Conservation (phyloP, 495 filamentous ascomycete genomes). For the Thermochaetoides thermophila region DNA sequence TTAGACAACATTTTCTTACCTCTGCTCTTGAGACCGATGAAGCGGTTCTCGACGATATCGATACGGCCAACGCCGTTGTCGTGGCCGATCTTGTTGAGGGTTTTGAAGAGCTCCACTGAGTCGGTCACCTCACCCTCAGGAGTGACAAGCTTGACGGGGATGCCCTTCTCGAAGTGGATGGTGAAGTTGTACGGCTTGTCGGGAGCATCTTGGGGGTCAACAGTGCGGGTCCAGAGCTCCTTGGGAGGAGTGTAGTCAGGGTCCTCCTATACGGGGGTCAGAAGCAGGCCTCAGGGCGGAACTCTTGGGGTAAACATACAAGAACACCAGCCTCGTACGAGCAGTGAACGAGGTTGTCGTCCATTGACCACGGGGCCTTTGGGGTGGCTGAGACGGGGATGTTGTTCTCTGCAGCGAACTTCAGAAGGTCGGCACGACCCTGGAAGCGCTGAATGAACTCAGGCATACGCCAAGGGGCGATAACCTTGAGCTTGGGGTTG, state of each 20-base stretch:
- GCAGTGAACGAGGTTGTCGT: conserved; percentile 87
- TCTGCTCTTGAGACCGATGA: conserved; percentile 56
- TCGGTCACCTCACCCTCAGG: conserved; percentile 53
- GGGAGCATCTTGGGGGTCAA: conserved; percentile 62
- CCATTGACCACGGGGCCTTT: conserved; percentile 77
- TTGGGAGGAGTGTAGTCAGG: conserved; percentile 47
- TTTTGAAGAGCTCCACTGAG: conserved; percentile 63
- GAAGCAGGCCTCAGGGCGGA: too few species aligned
- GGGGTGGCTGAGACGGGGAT: conserved; percentile 74
- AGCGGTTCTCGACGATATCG: conserved; percentile 66
- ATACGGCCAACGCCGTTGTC: conserved; percentile 71
- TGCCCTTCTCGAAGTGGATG: conserved; percentile 70
- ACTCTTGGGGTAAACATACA: too few species aligned
- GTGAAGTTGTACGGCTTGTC: conserved; percentile 64
- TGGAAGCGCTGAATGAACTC: conserved; percentile 71
- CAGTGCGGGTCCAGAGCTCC: conserved; percentile 77
- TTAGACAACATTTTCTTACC: too few species aligned
- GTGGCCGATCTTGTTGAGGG: conserved; percentile 63
- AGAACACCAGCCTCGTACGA: conserved; percentile 75
- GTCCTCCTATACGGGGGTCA: conserved; percentile 39
- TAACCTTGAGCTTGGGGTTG: conserved; percentile 66
- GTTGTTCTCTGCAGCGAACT: conserved; percentile 61
- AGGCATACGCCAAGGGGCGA: conserved; percentile 77
- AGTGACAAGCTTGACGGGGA: conserved; percentile 49
- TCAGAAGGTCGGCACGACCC: conserved; percentile 77